These are phyloP conservation scores for Stemphylium beticola DNA, from an alignment of 2,329 filamentous ascomycete genomes.

Conservation along the genomic window DNA sequence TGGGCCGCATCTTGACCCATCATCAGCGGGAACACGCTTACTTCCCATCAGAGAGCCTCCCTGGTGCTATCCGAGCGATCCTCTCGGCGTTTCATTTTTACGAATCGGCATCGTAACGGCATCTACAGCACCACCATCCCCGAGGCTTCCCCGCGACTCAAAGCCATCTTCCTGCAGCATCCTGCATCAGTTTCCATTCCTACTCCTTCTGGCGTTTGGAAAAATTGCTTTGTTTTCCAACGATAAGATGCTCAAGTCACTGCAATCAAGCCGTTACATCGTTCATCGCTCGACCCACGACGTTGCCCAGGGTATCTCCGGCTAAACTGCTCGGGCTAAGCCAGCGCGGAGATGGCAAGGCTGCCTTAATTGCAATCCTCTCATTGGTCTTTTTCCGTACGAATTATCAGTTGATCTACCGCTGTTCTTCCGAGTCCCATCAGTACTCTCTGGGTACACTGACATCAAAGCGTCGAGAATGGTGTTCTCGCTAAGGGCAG, in stretches of 20 bases:
- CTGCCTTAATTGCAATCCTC: conserved; percentile 3
- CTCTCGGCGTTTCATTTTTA: conserved; percentile 29
- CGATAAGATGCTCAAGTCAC: neutral
- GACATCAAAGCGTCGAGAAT: conserved; percentile 12
- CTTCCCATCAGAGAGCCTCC: conserved; percentile 24
- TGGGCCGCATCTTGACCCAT: conserved; percentile 30
- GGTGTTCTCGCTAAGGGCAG: conserved; percentile 25
- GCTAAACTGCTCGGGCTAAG: conserved; percentile 24
- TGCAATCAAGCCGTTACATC: neutral
- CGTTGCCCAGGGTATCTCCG: conserved; percentile 17
- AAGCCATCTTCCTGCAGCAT: neutral
- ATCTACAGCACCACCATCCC: conserved; percentile 23
- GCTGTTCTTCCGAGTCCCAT: conserved; percentile 20
- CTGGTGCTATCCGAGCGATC: conserved; percentile 37
- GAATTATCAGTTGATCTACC: conserved; percentile 27
- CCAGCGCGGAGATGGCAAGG: conserved; percentile 17
- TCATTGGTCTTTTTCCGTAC: conserved; percentile 22
- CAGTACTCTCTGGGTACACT: conserved; percentile 9
- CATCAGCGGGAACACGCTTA: conserved; percentile 35
- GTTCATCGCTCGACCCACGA: neutral
- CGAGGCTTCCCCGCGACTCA: conserved; percentile 12
- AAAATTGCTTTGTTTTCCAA: neutral
- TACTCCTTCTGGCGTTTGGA: no score
- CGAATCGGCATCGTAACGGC: conserved; percentile 33
- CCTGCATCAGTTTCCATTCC: neutral